Evolutionary conservation across 2,329 filamentous ascomycete species (phyloP).

Genomic region (Botrytis cinerea): DNA sequence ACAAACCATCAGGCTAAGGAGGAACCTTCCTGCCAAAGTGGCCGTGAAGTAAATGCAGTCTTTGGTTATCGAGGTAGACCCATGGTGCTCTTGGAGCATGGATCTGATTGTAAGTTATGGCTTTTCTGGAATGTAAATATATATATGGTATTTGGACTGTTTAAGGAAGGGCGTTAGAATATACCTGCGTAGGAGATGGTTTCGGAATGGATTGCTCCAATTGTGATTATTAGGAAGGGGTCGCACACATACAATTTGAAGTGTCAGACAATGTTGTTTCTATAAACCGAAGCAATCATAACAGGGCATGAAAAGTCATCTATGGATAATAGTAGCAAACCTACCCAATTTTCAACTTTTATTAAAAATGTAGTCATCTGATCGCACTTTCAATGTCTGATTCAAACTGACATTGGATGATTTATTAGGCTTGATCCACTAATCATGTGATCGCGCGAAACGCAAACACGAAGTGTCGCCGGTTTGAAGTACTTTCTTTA

Average conservation of each 20-base stretch:
- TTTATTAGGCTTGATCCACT: not conserved
- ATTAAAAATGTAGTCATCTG: not conserved
- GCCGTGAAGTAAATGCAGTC: slow-evolving; percentile 10
- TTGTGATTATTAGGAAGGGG: not conserved
- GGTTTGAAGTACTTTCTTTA: not conserved
- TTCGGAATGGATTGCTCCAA: not conserved
- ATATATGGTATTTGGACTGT: slow-evolving; percentile 3
- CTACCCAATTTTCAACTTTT: not conserved
- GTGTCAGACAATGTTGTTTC: not conserved
- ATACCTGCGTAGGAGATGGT: slow-evolving; percentile 14
- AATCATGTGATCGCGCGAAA: slow-evolving; percentile 4
- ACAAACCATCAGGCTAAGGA: slow-evolving; percentile 68
- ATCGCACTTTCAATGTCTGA: not conserved
- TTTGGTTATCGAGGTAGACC: not conserved
- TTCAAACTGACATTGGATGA: not conserved
- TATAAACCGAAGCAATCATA: not conserved
- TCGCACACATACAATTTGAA: not conserved
- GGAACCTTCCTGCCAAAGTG: slow-evolving; percentile 36
- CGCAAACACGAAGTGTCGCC: not conserved
- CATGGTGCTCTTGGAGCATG: not conserved
- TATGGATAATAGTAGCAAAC: not conserved
- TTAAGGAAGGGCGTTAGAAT: slow-evolving; percentile 16
- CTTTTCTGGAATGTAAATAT: slow-evolving; percentile 11
- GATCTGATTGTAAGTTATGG: slow-evolving; percentile 17
- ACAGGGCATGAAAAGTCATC: not conserved